Base-by-base conservation (phyloP, 2,329 filamentous ascomycete species). In the Nigrospora sphaerica region DNA sequence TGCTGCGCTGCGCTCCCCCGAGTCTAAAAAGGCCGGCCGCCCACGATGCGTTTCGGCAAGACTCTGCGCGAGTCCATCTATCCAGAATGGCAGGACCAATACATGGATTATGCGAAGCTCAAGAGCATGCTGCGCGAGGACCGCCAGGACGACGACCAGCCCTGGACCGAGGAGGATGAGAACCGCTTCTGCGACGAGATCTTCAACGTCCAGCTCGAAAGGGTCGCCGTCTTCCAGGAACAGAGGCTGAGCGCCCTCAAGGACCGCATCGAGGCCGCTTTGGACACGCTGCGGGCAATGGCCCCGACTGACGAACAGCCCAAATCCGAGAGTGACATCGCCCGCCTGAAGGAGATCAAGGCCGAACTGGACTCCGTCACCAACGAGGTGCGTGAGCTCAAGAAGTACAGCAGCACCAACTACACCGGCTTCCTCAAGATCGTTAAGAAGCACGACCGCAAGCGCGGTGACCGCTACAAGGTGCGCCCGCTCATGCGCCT, bases 341-440 rank as follows among this genome's bases (percentile, higher is more conserved):
- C 70, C 52, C 62, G 79, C 59, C 72, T 95, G 44, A 81, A 83
- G 54, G 80, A 88, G 56, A 82, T 92, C 35, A 77, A 93, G 60
- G 67, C 73, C 41, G 89, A 96, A 70, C 78, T 97, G 46, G 92
- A 97, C 65, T 69, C 71, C 45, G 93, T 97, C 66, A 93, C 88
- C 32, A 88, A 88, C 63, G 89, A 96, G 67, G 84, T 95, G 60
- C 92, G 86, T 64, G 88, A 95, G 72, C 78, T 98, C 56, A 93
- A 95, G 69, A 93, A 88, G 66, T 98, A 93, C 70, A 93, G 89
- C 67, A 87, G 85, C 53, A 85, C 96, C 71, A 98, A 98, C 71
- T 98, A 96, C 68, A 95, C 93, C 6, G 93, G 90, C 41, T 95
- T 97, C 68, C 78, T 96, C 62, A 98, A 98, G 75, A 95, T 95